Percentiles rank a stretch among this genome's conserved stretches.
These are phyloP conservation scores for Suillus subalutaceus DNA, from an alignment of 768 basidiomycete species.

Conservation along the genomic window DNA sequence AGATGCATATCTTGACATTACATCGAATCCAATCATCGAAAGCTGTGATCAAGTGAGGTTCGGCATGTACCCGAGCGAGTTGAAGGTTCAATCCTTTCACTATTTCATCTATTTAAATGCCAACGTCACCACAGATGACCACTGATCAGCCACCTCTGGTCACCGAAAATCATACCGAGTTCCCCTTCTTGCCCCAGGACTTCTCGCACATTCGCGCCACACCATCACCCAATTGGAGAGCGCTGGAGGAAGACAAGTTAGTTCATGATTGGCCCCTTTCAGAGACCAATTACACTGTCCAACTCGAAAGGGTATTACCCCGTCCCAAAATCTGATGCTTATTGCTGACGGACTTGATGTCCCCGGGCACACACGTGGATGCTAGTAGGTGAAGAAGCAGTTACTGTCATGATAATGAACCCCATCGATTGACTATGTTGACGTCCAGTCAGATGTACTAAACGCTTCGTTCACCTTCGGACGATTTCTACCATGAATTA, in stretches of 20 bases:
- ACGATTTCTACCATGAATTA: too few species aligned
- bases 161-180: background rate
- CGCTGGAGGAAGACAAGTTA: constrained; percentile 17
- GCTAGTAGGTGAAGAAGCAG: background rate
- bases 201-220: constrained; percentile 82
- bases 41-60: constrained; percentile 67
- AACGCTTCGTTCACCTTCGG: too few species aligned
- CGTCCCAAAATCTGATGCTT: background rate
- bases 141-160: background rate
- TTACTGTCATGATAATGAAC: background rate
- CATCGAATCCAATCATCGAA: constrained; percentile 83
- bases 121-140: background rate
- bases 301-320: background rate
- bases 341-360: background rate
- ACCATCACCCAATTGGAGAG: constrained; percentile 77
- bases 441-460: background rate
- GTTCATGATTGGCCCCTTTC: constrained; percentile 27
- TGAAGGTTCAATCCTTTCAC: background rate
- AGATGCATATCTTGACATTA: constrained; percentile 66
- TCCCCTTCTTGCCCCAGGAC: constrained; percentile 64
- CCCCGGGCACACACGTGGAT: background rate
- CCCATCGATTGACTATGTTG: background rate
- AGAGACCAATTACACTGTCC: background rate
- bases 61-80: constrained; percentile 53
- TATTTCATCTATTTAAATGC: background rate